Percentiles rank a stretch among this genome's conserved stretches.
Conservation (phyloP, 1,284 basidiomycete genomes). For the Coniferiporia sulphurascens region DNA sequence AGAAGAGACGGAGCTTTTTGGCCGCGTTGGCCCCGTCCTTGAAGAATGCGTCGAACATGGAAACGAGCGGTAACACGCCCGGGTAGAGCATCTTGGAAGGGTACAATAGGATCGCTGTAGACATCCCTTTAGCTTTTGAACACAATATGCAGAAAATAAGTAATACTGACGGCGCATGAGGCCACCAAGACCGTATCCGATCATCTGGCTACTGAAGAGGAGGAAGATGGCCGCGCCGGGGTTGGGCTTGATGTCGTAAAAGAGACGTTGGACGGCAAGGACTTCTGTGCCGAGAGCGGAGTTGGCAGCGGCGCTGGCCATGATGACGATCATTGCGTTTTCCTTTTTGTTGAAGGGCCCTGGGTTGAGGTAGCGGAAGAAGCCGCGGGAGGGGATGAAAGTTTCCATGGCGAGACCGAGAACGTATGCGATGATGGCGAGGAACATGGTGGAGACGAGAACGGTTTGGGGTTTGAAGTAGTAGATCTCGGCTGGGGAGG, state of each 20-base stretch:
- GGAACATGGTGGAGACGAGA: constrained; percentile 24
- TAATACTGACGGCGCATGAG: constrained; percentile 26
- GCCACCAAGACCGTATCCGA: constrained; percentile 46
- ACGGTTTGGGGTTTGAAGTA: constrained; percentile 27
- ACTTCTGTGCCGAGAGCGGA: constrained; percentile 24
- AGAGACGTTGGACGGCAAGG: constrained; percentile 37
- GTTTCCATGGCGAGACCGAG: constrained; percentile 25
- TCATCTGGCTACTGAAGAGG: constrained; percentile 44
- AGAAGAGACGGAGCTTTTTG: constrained; percentile 44
- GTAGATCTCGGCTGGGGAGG: constrained; percentile 21
- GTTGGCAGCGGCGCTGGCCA: constrained; percentile 24
- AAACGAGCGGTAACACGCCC: constrained; percentile 29
- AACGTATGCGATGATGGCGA: constrained; percentile 26
- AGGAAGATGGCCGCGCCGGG: constrained; percentile 34
- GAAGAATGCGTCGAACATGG: constrained; percentile 32
- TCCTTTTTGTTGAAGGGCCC: constrained; percentile 37
- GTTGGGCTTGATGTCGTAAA: constrained; percentile 34
- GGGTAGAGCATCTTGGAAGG: constrained; percentile 30
- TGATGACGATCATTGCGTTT: constrained; percentile 29
- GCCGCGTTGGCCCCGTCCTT: constrained; percentile 24
- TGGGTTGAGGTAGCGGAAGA: constrained; percentile 31
- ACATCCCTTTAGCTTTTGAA: no score
- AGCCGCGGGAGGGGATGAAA: constrained; percentile 25
- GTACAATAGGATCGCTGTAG: constrained; percentile 26
- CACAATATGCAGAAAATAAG: neutral